These are phyloP conservation scores for Aspergillus thermomutatus DNA, from an alignment of 2,329 filamentous ascomycete species.

Conservation along the genomic window DNA sequence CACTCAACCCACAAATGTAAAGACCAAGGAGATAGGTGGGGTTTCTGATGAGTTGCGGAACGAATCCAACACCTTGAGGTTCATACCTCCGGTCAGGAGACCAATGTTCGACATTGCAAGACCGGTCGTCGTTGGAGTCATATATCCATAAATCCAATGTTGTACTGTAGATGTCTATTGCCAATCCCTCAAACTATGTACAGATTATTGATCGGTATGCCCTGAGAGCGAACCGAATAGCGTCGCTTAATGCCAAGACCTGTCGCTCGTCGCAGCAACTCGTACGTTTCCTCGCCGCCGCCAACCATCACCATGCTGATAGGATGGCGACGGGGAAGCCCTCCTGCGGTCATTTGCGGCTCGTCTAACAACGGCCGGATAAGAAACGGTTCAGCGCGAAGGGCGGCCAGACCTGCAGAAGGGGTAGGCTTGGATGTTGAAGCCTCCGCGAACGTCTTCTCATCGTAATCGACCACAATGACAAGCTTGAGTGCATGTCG, in stretches of 20 bases:
- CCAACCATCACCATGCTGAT: constrained; percentile 82
- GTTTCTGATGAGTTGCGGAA: too few species aligned
- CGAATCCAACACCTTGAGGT: not conserved
- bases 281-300: constrained; percentile 65
- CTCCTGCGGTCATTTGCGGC: constrained; percentile 66
- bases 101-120: too few species aligned
- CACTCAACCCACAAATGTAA: too few species aligned
- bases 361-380: constrained; percentile 72
- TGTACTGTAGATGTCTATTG: constrained; percentile 1
- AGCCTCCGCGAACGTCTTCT: constrained; percentile 28
- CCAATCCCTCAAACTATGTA: constrained; percentile 55
- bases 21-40: too few species aligned
- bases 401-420: constrained; percentile 38
- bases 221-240: constrained; percentile 79
- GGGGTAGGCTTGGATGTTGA: constrained; percentile 17
- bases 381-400: constrained; percentile 39
- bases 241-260: constrained; percentile 72
- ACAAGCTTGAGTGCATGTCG: constrained; percentile 70
- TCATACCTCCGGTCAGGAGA: too few species aligned
- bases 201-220: constrained; percentile 73
- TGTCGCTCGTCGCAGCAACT: constrained; percentile 59
- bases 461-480: constrained; percentile 66
- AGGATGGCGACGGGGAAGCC: constrained; percentile 65
- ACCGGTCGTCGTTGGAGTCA: not conserved
- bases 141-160: not conserved